Evolutionary conservation across 345 rosid genomes (phyloP), one percentile per base, ranked within the genome.

Genomic region (Nephelium lappaceum): DNA sequence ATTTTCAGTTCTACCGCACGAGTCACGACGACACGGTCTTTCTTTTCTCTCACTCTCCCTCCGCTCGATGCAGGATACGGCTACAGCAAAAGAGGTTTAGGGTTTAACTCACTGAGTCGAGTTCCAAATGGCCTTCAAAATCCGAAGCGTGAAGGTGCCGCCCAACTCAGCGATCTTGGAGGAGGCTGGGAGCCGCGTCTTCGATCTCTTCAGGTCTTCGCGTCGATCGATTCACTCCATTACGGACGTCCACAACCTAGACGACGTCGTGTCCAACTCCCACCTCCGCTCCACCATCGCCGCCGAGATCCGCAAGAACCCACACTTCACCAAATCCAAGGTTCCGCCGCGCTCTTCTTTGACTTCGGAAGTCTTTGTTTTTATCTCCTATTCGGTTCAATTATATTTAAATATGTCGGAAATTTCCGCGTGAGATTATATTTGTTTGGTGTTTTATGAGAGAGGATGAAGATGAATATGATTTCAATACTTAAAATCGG

Each of bases 181-280:
- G 80, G 98, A 96, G 80, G 98, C 99, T 23, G 86, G 91, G 62
- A 83, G 80, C 19, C 87, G 94, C 10, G 93, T 94, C 0, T 87
- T 94, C 77, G 97, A 93, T 81, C 87, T 96, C 91, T 96, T 96
- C 81, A 85, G 89, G 79, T 41, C 88, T 7, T 88, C 99, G 1
- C 92, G 97, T 86, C 81, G 99, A 81, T 91, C 98, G 45, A 81
- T 96, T 68, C 98, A 98, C 0, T 14, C 87, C 2, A 51, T 92
- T 72, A 91, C 93, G 93, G 95, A 96, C 3, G 93, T 94, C 63
- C 94, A 96, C 90, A 92, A 89, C 81, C 93, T 96, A 55, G 85
- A 91, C 81, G 97, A 94, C 84, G 92, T 96, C 81, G 95, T 84
- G 47, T 77, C 88, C 39, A 80, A 78, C 67, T 87, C 98, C 75